Conservation (phyloP, 2,329 filamentous ascomycete genomes). For the Fusarium sp. region DNA sequence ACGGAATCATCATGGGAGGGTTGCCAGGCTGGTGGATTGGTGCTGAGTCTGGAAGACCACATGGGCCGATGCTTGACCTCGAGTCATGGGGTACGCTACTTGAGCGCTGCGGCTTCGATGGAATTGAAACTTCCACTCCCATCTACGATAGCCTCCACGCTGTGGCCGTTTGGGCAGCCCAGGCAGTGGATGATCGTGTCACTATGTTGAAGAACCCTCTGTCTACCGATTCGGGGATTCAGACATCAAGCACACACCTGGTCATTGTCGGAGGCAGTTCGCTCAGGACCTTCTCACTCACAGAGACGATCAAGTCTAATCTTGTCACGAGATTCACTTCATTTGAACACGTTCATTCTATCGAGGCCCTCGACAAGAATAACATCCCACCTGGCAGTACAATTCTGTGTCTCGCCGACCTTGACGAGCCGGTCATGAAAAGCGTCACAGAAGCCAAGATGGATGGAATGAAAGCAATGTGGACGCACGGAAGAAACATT, state of each 20-base stretch:
- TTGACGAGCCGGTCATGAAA: constrained; percentile 3
- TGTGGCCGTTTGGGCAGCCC: constrained; percentile 1
- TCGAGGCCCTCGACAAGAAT: neutral
- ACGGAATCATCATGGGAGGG: constrained; percentile 15
- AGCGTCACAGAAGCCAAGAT: neutral
- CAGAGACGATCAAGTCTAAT: neutral
- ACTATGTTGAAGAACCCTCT: neutral
- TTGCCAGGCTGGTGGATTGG: constrained; percentile 17
- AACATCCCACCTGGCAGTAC: neutral
- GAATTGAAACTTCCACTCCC: neutral
- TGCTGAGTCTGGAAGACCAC: constrained; percentile 1
- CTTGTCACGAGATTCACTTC: neutral
- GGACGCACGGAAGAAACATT: neutral
- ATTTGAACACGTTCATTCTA: neutral
- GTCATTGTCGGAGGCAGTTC: neutral
- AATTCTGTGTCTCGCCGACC: constrained; percentile 2
- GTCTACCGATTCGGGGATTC: neutral
- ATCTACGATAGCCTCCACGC: neutral
- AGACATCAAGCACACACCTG: neutral
- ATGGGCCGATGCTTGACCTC: constrained; percentile 1
- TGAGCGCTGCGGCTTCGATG: neutral
- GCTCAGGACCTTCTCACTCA: neutral
- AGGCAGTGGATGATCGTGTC: neutral
- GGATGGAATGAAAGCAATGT: neutral
- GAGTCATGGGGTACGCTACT: neutral